Evolutionary conservation across 2,329 filamentous ascomycete species (phyloP).

Genomic region (Talaromyces marneffei): DNA sequence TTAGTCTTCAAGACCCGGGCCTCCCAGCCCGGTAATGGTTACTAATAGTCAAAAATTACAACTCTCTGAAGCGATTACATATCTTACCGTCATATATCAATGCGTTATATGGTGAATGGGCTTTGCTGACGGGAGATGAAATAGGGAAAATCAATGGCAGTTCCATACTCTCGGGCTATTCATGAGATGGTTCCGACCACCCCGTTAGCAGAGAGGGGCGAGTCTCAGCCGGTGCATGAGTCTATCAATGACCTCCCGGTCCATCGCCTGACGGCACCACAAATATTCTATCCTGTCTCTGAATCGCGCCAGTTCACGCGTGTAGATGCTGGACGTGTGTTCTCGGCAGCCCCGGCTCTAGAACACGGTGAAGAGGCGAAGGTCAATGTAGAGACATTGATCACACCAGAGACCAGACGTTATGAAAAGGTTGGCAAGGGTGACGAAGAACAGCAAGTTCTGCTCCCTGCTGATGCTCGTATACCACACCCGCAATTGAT

Average conservation of each 20-base stretch:
- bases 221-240: conserved; percentile 48
- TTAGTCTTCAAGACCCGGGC: conserved; percentile 98
- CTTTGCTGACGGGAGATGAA: conserved; percentile 12
- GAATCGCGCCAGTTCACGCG: conserved; percentile 62
- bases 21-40: conserved; percentile 46
- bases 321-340: conserved; percentile 58
- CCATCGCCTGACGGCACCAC: conserved; percentile 49
- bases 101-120: neutral
- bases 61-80: conserved; percentile 58
- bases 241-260: conserved; percentile 60
- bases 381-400: conserved; percentile 28
- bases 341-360: conserved; percentile 43
- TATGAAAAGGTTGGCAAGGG: conserved; percentile 42
- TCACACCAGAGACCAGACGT: conserved; percentile 25
- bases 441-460: conserved; percentile 41
- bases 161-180: conserved; percentile 69
- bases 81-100: conserved; percentile 3
- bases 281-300: conserved; percentile 59
- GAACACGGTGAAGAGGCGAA: conserved; percentile 20
- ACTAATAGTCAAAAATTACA: conserved; percentile 62
- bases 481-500: conserved; percentile 60
- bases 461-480: conserved; percentile 57
- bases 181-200: conserved; percentile 73
- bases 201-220: conserved; percentile 34
- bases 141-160: conserved; percentile 72